Evolutionary conservation across 371 early-diverging fungal genomes (phyloP).

Genomic region (Mortierella sp.): DNA sequence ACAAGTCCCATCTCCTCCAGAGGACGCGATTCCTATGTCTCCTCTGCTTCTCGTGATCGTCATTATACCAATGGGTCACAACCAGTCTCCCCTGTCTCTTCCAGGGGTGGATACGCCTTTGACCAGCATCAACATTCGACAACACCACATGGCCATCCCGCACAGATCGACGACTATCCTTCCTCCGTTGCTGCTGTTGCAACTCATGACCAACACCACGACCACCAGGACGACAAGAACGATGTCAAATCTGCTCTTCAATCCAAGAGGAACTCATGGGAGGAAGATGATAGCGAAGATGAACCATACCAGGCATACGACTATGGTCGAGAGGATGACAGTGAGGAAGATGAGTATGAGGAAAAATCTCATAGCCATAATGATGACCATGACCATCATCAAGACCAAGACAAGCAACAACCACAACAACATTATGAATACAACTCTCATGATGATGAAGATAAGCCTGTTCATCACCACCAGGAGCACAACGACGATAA

Average conservation of each 20-base stretch:
- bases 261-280: slow-evolving; percentile 36
- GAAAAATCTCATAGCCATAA: slow-evolving; percentile 29
- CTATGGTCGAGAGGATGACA: slow-evolving; percentile 32
- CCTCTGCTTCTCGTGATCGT: not conserved
- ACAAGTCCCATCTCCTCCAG: slow-evolving; percentile 35
- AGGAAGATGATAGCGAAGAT: slow-evolving; percentile 43
- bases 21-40: slow-evolving; percentile 22
- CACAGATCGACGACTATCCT: slow-evolving; percentile 4
- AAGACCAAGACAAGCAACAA: slow-evolving; percentile 1
- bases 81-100: slow-evolving; percentile 16
- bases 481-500: not conserved
- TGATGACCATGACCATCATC: not conserved
- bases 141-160: not conserved
- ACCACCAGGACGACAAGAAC: not conserved
- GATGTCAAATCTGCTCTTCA: not conserved
- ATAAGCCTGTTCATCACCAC: not conserved
- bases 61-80: slow-evolving; percentile 5
- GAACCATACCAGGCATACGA: slow-evolving; percentile 46
- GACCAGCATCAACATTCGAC: slow-evolving; percentile 14
- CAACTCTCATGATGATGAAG: not conserved
- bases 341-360: slow-evolving; percentile 31
- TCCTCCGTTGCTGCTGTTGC: slow-evolving; percentile 1
- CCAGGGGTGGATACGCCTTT: slow-evolving; percentile 9
- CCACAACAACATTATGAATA: slow-evolving; percentile 4
- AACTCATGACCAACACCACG: not conserved